A percentile compares a stretch with the other conserved stretches of the same genome.
Conservation (phyloP, 257 asterid genomes). For the Prunella vulgaris region DNA sequence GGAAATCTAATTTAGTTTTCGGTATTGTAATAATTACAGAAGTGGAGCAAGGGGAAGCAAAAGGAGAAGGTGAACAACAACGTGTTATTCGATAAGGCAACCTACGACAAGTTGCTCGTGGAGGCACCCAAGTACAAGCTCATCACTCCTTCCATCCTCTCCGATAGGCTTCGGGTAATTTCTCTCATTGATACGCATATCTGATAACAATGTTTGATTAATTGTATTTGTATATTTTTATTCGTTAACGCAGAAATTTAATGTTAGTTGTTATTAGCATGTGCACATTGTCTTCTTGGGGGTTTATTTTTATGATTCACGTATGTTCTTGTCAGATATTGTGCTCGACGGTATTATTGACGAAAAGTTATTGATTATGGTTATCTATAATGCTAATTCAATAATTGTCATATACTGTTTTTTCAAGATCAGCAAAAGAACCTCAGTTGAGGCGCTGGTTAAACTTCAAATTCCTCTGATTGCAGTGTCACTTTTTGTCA, state of each 20-base stretch:
- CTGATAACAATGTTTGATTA: not conserved
- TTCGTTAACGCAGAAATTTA: too few relatives aligned
- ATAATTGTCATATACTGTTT: not conserved
- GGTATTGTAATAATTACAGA: conserved; percentile 17
- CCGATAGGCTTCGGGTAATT: conserved; percentile 86
- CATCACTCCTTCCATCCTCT: conserved; percentile 84
- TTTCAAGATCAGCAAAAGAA: not conserved
- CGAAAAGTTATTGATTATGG: not conserved
- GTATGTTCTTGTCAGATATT: not conserved
- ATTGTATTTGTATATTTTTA: not conserved
- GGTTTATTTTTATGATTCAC: not conserved
- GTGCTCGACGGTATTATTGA: not conserved
- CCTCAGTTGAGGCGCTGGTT: too few relatives aligned
- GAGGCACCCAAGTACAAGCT: conserved; percentile 96
- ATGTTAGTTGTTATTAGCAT: not conserved
- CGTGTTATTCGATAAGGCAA: conserved; percentile 80
- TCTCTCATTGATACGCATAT: not conserved
- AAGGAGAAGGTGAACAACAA: conserved; percentile 99
- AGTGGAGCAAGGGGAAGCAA: conserved; percentile 90
- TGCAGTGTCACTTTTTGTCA: too few relatives aligned
- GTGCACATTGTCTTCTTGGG: too few relatives aligned
- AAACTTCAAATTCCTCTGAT: not conserved
- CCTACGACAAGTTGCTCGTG: conserved; percentile 72
- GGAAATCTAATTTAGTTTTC: not conserved
- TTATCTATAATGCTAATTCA: not conserved